Conservation (phyloP, 192 early-diverging fungal species). For the Diversispora epigaea region DNA sequence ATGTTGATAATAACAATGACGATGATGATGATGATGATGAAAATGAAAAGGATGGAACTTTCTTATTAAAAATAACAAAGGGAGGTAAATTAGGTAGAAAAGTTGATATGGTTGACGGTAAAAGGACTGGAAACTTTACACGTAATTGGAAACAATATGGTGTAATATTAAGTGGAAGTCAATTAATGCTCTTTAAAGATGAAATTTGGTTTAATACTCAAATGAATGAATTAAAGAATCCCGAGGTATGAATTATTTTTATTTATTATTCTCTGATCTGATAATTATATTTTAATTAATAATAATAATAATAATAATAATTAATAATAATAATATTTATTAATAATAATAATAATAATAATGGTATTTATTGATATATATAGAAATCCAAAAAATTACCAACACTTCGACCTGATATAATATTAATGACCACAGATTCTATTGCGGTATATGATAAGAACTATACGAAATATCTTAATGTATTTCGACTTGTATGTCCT, state of each 20-base stretch:
- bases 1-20: no score
- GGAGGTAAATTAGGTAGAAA: conserved; percentile 71
- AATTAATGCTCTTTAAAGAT: conserved; percentile 71
- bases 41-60: conserved; percentile 17
- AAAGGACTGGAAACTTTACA: conserved; percentile 54
- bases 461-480: conserved; percentile 75
- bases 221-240: conserved; percentile 22
- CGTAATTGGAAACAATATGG: conserved; percentile 74
- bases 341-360: neutral
- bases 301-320: neutral
- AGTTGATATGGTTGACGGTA: conserved; percentile 66
- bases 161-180: conserved; percentile 75
- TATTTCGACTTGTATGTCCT: conserved; percentile 68
- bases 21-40: no score
- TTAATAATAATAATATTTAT: neutral
- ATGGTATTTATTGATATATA: neutral
- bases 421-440: conserved; percentile 51
- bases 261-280: no score
- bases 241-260: neutral
- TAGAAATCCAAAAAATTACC: conserved; percentile 29
- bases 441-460: conserved; percentile 67
- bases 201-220: conserved; percentile 49
- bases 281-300: neutral
- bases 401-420: conserved; percentile 33
- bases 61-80: conserved; percentile 55